These are phyloP conservation scores for Gnetum montanum DNA, from an alignment of 75 land plant species.

Conservation along the genomic window DNA sequence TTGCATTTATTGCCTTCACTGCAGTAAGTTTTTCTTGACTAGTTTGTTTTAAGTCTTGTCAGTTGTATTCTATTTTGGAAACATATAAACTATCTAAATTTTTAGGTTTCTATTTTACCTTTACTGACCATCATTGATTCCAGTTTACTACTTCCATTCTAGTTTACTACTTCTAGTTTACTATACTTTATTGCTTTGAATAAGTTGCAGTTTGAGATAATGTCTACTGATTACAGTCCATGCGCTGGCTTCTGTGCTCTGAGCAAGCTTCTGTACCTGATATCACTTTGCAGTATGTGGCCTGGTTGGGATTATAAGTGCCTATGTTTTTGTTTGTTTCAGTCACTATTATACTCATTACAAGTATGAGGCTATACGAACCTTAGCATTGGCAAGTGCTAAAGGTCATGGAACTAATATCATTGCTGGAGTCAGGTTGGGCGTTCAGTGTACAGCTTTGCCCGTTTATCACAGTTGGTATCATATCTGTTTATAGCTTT, in stretches of 20 bases:
- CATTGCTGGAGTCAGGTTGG: constrained; percentile 93
- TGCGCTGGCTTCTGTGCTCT: constrained; percentile 90
- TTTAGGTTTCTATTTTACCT: not conserved
- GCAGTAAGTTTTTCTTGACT: constrained; percentile 40
- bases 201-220: not conserved
- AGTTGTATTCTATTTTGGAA: not conserved
- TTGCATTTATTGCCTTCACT: constrained; percentile 86
- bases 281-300: constrained; percentile 96
- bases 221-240: constrained; percentile 54
- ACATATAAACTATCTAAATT: not conserved
- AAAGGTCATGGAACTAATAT: constrained; percentile 99
- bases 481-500: no score
- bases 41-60: not conserved
- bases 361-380: constrained; percentile 92
- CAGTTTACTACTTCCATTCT: not conserved
- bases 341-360: constrained; percentile 97
- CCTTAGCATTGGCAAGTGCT: constrained; percentile 75
- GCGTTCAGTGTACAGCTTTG: constrained; percentile 90
- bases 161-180: no score
- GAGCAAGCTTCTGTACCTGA: constrained; percentile 98
- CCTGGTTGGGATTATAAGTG: constrained; percentile 91
- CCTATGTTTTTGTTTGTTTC: constrained; percentile 89
- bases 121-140: not conserved
- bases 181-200: not conserved
- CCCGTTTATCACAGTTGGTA: constrained; percentile 47